Conservation (phyloP, 2,329 filamentous ascomycete species). For the Sporothrix phasma region DNA sequence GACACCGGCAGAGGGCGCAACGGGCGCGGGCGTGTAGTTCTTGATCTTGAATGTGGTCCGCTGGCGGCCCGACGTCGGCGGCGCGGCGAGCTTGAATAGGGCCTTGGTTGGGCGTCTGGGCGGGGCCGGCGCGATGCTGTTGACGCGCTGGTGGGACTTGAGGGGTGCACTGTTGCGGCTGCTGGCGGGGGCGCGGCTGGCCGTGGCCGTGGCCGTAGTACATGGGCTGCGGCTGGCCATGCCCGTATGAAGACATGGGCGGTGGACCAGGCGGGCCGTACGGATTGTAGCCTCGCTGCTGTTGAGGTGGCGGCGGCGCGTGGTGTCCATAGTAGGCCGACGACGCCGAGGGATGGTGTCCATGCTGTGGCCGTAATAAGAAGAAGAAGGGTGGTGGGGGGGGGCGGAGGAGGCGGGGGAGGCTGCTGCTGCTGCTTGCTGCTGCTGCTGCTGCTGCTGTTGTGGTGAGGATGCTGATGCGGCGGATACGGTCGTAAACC, state of each 20-base stretch:
- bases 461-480: background rate
- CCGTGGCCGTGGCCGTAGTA: background rate
- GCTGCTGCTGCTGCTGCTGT: background rate
- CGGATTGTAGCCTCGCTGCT: background rate
- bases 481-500: conserved; percentile 6
- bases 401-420: too few species aligned
- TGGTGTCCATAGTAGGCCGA: background rate
- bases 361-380: background rate
- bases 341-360: background rate
- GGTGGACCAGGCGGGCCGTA: background rate
- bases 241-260: background rate
- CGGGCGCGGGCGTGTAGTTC: conserved; percentile 22
- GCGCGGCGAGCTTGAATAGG: conserved; percentile 9
- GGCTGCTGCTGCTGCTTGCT: too few species aligned
- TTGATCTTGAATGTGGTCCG: conserved; percentile 29
- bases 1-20: conserved; percentile 14
- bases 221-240: conserved; percentile 19
- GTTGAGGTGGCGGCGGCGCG: background rate
- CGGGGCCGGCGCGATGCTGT: background rate
- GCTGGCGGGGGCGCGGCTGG: background rate
- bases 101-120: background rate
- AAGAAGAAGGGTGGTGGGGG: background rate
- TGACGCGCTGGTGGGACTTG: background rate
- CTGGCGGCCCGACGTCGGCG: conserved; percentile 16
- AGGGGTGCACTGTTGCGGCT: background rate